Conservation (phyloP, 192 early-diverging fungal species). For the Chytriomyces sp. region DNA sequence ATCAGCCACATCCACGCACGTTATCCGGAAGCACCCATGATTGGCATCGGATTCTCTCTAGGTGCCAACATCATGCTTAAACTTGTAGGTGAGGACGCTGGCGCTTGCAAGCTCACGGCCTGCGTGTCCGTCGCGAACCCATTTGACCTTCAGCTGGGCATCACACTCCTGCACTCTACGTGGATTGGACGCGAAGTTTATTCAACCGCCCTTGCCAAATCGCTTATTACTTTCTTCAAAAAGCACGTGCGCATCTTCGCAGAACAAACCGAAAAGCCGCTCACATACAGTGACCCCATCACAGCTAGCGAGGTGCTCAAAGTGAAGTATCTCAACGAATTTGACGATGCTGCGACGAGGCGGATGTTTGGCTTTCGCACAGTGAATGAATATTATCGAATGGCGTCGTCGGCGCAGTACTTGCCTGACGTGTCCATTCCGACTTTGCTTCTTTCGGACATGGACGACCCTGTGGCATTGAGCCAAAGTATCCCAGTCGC, state of each 20-base stretch:
- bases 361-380: conserved; percentile 76
- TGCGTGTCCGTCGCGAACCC: conserved; percentile 86
- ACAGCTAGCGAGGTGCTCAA: conserved; percentile 51
- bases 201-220: conserved; percentile 57
- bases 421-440: conserved; percentile 69
- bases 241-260: conserved; percentile 12
- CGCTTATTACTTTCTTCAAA: conserved; percentile 54
- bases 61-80: conserved; percentile 93
- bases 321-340: conserved; percentile 70
- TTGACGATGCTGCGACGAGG: conserved; percentile 82
- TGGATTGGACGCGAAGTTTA: conserved; percentile 64
- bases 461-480: conserved; percentile 91
- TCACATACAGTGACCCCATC: conserved; percentile 32
- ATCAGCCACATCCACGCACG: conserved; percentile 41
- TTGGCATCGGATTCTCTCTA: conserved; percentile 90
- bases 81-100: conserved; percentile 85
- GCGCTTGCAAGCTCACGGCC: conserved; percentile 70
- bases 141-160: conserved; percentile 69
- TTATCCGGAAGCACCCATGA: conserved; percentile 65
- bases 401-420: conserved; percentile 40
- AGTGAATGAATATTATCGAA: conserved; percentile 72
- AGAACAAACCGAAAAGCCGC: conserved; percentile 7
- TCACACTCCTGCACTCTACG: conserved; percentile 50
- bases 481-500: conserved; percentile 67
- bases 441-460: conserved; percentile 77